A percentile compares a stretch with the other conserved stretches of the same genome.
phyloP scores from a whole-genome alignment of 192 early-diverging fungal species.

The Coemansia sp. region DNA sequence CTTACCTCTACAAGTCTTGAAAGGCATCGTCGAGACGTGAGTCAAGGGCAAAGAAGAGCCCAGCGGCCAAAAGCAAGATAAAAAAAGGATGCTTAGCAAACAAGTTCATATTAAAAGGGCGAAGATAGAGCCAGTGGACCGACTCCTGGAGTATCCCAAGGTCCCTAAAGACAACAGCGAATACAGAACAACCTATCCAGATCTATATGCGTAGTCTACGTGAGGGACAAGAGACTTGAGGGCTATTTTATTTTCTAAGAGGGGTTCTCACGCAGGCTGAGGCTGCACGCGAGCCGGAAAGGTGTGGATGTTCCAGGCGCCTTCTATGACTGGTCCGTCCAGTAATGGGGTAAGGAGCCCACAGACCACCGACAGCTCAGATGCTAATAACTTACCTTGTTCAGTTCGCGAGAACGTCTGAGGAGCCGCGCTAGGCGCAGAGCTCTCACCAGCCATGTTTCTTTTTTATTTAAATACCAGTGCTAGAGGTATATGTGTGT shows the following conservation, averaged over 20 bases:
- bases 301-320: not conserved
- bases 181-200: not conserved
- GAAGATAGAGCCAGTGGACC: not conserved
- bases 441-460: constrained; percentile 13
- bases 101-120: not conserved
- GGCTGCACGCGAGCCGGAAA: not conserved
- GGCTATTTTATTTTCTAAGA: not conserved
- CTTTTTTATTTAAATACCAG: not conserved
- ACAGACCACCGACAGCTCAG: not conserved
- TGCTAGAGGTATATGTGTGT: not conserved
- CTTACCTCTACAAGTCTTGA: constrained; percentile 17
- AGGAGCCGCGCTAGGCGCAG: not conserved
- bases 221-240: not conserved
- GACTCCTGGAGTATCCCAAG: not conserved
- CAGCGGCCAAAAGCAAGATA: not conserved
- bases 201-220: not conserved
- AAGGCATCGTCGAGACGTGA: not conserved
- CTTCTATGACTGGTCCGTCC: constrained; percentile 8
- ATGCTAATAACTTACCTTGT: constrained; percentile 23
- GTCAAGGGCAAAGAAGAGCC: not conserved
- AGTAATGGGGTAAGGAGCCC: not conserved
- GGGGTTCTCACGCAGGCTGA: not conserved
- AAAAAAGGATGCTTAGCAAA: not conserved
- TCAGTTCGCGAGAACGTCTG: constrained; percentile 19
- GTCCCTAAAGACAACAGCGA: not conserved